Conservation (phyloP, 257 asterid genomes). For the Cynanchum wilfordii region DNA sequence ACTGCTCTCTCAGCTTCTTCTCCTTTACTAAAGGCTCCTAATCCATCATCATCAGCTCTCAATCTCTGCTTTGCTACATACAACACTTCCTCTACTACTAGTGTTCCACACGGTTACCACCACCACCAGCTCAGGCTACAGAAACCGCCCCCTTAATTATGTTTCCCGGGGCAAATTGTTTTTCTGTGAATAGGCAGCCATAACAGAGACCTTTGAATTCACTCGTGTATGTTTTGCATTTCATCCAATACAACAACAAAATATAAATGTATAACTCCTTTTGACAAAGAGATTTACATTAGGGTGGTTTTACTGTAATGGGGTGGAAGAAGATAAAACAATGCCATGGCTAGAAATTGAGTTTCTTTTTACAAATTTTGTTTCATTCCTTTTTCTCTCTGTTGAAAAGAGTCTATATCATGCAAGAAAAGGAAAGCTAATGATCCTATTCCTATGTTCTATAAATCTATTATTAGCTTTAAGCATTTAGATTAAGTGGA, state of each 20-base stretch:
- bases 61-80: conserved; percentile 37
- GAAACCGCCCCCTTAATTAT: conserved; percentile 29
- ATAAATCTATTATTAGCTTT: neutral
- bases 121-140: conserved; percentile 32
- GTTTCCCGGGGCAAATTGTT: neutral
- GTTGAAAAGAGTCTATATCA: neutral
- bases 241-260: neutral
- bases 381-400: neutral
- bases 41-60: conserved; percentile 14
- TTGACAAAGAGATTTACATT: neutral
- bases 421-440: neutral
- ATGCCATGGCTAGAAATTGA: conserved; percentile 5
- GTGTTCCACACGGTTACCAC: conserved; percentile 10
- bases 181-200: conserved; percentile 10
- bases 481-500: no score
- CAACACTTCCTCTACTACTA: conserved; percentile 22
- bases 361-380: neutral
- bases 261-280: neutral
- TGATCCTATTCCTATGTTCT: neutral
- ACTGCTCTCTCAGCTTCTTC: conserved; percentile 18
- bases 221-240: conserved; percentile 13
- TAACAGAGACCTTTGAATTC: conserved; percentile 6
- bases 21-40: conserved; percentile 19
- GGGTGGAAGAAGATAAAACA: conserved; percentile 1
- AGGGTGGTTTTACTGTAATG: neutral